Conservation (phyloP, 352 stramenopile genomes). For the Phytophthora sansomeana region DNA sequence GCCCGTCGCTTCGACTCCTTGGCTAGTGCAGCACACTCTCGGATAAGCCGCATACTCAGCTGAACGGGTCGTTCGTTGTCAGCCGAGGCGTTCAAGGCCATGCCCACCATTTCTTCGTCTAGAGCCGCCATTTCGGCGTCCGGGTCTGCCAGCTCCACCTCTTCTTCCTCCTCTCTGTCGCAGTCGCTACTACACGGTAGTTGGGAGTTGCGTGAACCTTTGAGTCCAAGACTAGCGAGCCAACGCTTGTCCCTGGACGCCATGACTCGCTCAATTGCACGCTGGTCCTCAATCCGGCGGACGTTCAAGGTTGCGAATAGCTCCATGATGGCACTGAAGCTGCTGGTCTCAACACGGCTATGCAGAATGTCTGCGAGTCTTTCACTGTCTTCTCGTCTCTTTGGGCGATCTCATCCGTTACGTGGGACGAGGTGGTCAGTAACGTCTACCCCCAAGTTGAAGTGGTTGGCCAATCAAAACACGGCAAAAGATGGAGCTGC, state of each 20-base stretch:
- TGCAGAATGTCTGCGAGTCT: slow-evolving; percentile 16
- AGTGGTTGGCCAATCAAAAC: slow-evolving; percentile 31
- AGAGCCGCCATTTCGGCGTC: slow-evolving; percentile 68
- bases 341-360: not conserved
- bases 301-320: slow-evolving; percentile 50
- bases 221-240: slow-evolving; percentile 38
- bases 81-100: slow-evolving; percentile 40
- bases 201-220: slow-evolving; percentile 13
- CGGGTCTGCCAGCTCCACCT: slow-evolving; percentile 44
- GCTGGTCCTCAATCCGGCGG: slow-evolving; percentile 36
- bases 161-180: slow-evolving; percentile 10
- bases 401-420: slow-evolving; percentile 38
- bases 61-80: slow-evolving; percentile 47
- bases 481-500: not conserved
- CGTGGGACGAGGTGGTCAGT: slow-evolving; percentile 29
- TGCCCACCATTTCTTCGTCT: slow-evolving; percentile 53
- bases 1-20: slow-evolving; percentile 18
- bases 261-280: slow-evolving; percentile 41
- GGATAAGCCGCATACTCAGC: slow-evolving; percentile 79
- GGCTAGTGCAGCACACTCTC: slow-evolving; percentile 40
- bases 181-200: slow-evolving; percentile 8
- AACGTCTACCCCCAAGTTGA: slow-evolving; percentile 37
- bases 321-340: slow-evolving; percentile 33
- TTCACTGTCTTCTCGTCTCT: slow-evolving; percentile 23
- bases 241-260: slow-evolving; percentile 42